A percentile compares a stretch with the other conserved stretches of the same genome.
Conservation (phyloP, 2,329 filamentous ascomycete genomes). For the Colletotrichum falcatum region DNA sequence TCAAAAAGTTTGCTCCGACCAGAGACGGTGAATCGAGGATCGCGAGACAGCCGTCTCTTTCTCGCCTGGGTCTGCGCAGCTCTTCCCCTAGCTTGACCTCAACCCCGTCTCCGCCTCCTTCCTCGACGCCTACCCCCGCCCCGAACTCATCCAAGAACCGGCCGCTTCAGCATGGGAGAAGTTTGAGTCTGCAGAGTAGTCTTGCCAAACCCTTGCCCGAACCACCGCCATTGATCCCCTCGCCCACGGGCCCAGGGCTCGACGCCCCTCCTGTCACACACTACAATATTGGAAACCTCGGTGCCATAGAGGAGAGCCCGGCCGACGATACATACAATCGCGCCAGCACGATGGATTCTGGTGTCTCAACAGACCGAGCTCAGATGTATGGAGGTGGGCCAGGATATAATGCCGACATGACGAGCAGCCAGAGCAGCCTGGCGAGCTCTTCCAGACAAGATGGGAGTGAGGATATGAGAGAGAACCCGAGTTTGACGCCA, state of each 20-base stretch:
- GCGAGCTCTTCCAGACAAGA: conserved; percentile 51
- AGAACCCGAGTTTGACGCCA: conserved; percentile 59
- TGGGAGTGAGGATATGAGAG: conserved; percentile 56
- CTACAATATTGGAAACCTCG: conserved; percentile 46
- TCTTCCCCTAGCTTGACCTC: conserved; percentile 46
- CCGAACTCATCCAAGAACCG: conserved; percentile 36
- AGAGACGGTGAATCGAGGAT: conserved; percentile 59
- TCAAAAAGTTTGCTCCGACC: conserved; percentile 60
- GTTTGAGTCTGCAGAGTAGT: conserved; percentile 66
- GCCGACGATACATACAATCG: conserved; percentile 56
- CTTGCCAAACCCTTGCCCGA: conserved; percentile 69
- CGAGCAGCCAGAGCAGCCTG: conserved; percentile 43
- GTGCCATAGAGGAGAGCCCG: conserved; percentile 45
- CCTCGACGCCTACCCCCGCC: conserved; percentile 32
- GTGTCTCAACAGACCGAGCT: conserved; percentile 47
- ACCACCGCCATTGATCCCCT: conserved; percentile 53
- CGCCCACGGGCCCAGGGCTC: conserved; percentile 42
- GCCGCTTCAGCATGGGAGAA: conserved; percentile 62
- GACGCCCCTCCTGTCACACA: conserved; percentile 50
- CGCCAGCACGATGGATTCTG: conserved; percentile 63
- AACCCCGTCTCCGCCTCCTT: conserved; percentile 46
- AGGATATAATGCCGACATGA: conserved; percentile 53
- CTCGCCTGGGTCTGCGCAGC: conserved; percentile 51
- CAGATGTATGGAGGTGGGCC: conserved; percentile 54
- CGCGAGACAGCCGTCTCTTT: conserved; percentile 57